Evolutionary conservation across 2,329 filamentous ascomycete species (phyloP), one percentile per base, ranked within the genome.

Genomic region (Westerdykella aurantiaca): DNA sequence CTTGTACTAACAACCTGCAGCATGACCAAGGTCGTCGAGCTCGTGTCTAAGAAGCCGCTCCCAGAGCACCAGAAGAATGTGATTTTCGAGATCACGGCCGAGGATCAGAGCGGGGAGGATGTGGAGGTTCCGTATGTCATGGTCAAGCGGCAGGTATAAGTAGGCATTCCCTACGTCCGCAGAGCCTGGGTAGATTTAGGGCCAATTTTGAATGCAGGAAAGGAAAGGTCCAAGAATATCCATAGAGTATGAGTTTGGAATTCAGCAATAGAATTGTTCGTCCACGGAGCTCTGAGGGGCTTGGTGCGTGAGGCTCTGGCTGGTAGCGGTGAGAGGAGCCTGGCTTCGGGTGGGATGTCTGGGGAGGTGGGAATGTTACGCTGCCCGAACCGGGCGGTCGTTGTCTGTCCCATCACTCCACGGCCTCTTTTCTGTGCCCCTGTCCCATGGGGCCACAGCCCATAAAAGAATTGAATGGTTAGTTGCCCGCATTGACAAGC

Each of bases 51-150:
- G 77, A 96, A 95, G 75, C 78, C 84, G 2, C 85, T 98, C 45
- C 91, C 93, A 0, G 79, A 81, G 4, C 91, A 97, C 65, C 88
- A 95, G 73, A 93, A 86, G 76, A 91, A 95, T 60, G 81, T 97
- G 50, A 96, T 97, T 57, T 94, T 97, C 63, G 93, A 97, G 73
- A 60, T 96, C 53, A 94, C 93, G 6, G 88, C 86, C 0, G 91
- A 97, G 66, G 93, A 97, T 63, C 73, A 81, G 61, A 83, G 81
- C 3, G 91, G 86, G 51, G 88, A 97, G 71, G 93, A 98, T 66
- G 91, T 97, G 1, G 93, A 98, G 71, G 86, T 97, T 54, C 93
- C 93, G 4, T 97, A 95, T 67, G 88, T 97, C 60, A 95, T 91
- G 82, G 82, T 95, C 53, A 91, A 84, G 73, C 72, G 89, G 52